These are phyloP conservation scores for Allium cepa DNA, from an alignment of 106 monocot genomes.

Conservation along the genomic window DNA sequence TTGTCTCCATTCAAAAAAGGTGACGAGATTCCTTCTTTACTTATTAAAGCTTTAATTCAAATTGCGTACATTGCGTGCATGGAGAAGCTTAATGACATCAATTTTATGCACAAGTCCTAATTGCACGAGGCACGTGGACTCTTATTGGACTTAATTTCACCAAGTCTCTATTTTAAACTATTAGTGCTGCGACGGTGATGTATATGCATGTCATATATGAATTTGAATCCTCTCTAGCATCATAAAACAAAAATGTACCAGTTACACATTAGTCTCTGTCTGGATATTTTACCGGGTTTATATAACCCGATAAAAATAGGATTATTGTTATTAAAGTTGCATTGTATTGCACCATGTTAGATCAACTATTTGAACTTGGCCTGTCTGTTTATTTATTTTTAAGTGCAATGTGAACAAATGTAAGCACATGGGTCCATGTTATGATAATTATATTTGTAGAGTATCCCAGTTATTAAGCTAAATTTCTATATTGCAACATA, in stretches of 20 bases:
- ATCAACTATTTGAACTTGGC: background rate
- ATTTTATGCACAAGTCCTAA: background rate
- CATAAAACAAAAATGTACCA: too few species aligned
- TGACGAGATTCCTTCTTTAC: background rate
- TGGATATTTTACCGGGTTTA: too few species aligned
- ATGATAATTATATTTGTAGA: background rate
- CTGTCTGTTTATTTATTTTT: background rate
- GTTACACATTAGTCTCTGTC: too few species aligned
- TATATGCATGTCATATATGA: background rate
- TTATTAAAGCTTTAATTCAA: background rate
- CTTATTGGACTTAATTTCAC: background rate
- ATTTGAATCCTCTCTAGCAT: too few species aligned
- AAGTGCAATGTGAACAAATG: background rate
- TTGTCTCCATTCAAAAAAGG: background rate
- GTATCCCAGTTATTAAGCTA: too few species aligned
- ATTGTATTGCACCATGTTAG: background rate
- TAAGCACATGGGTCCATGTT: background rate
- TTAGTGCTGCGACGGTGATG: conserved; percentile 1
- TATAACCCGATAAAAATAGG: too few species aligned
- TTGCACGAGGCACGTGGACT: conserved; percentile 16
- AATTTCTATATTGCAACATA: too few species aligned
- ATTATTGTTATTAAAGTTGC: too few species aligned
- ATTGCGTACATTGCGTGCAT: conserved; percentile 31
- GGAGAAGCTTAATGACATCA: conserved; percentile 18
- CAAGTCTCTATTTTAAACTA: background rate